Evolutionary conservation across 139 green algal genomes (phyloP).

Genomic region (Asterochloris erici): DNA sequence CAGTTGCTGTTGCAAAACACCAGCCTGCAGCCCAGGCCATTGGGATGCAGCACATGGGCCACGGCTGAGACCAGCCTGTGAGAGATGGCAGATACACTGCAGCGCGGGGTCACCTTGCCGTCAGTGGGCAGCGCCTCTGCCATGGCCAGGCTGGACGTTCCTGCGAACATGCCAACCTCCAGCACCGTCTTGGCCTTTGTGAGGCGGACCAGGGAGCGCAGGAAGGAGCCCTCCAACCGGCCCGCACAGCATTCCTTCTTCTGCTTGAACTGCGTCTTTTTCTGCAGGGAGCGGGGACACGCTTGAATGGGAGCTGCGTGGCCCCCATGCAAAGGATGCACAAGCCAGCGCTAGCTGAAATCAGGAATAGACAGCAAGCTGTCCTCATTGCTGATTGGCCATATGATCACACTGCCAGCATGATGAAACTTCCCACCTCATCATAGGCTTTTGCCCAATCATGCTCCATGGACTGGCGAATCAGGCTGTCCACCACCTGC

Average conservation of each 20-base stretch:
- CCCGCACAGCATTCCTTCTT: conserved; percentile 46
- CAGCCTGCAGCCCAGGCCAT: not conserved
- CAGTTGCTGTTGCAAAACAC: not conserved
- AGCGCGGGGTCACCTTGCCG: conserved; percentile 27
- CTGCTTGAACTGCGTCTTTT: conserved; percentile 39
- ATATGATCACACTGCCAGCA: not conserved
- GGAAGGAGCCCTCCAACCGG: conserved; percentile 31
- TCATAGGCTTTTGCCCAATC: conserved; percentile 35
- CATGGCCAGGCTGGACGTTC: conserved; percentile 41
- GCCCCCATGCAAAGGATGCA: not conserved
- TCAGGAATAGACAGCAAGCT: not conserved
- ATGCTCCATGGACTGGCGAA: conserved; percentile 26
- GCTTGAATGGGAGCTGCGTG: not conserved
- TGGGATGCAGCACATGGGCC: too few species aligned
- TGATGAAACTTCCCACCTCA: conserved; percentile 4
- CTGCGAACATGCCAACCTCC: conserved; percentile 55
- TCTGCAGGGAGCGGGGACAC: conserved; percentile 6
- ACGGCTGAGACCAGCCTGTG: not conserved
- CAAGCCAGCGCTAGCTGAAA: not conserved
- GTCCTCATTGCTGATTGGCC: not conserved
- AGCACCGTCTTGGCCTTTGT: conserved; percentile 42
- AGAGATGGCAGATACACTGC: not conserved
- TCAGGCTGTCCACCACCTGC: conserved; percentile 31
- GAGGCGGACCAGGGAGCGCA: conserved; percentile 27
- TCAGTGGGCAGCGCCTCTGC: conserved; percentile 36